A percentile compares a stretch with the other conserved stretches of the same genome.
These are phyloP conservation scores for Sequoiadendron giganteum DNA, from an alignment of 75 land plant genomes.

Conservation along the genomic window DNA sequence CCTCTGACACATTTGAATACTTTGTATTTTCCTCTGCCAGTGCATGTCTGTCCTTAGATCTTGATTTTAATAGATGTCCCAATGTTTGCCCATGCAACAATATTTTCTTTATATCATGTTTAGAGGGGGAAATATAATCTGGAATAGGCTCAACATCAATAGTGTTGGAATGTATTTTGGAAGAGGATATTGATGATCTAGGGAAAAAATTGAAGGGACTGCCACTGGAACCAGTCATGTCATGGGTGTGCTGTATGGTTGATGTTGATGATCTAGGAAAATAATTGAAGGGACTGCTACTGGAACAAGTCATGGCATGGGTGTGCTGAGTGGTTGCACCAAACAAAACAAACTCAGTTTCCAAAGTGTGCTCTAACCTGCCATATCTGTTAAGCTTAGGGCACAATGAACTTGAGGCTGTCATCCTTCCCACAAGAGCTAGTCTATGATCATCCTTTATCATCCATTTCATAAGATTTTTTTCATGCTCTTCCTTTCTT, in stretches of 20 bases:
- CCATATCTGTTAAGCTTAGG: not conserved
- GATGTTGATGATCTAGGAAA: too few relatives aligned
- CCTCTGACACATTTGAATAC: not conserved
- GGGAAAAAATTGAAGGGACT: not conserved
- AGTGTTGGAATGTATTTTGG: not conserved
- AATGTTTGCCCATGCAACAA: not conserved
- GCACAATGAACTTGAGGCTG: slow-evolving; percentile 26
- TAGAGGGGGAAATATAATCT: not conserved
- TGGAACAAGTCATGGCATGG: too few relatives aligned
- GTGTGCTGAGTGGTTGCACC: slow-evolving; percentile 31
- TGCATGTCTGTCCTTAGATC: not conserved
- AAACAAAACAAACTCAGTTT: slow-evolving; percentile 44
- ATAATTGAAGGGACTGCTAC: too few relatives aligned
- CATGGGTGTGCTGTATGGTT: not conserved
- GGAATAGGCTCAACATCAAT: not conserved
- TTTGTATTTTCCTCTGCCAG: not conserved
- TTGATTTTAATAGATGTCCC: not conserved
- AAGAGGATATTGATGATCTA: not conserved
- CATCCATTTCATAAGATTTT: not conserved
- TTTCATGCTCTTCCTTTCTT: slow-evolving; percentile 13
- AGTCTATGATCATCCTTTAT: slow-evolving; percentile 14
- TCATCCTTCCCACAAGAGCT: slow-evolving; percentile 53
- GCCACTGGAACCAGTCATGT: not conserved
- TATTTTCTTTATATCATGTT: not conserved
- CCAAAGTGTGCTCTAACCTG: not conserved